Base-by-base conservation (phyloP, 106 monocot genomes). In the Dactylorhiza incarnata region DNA sequence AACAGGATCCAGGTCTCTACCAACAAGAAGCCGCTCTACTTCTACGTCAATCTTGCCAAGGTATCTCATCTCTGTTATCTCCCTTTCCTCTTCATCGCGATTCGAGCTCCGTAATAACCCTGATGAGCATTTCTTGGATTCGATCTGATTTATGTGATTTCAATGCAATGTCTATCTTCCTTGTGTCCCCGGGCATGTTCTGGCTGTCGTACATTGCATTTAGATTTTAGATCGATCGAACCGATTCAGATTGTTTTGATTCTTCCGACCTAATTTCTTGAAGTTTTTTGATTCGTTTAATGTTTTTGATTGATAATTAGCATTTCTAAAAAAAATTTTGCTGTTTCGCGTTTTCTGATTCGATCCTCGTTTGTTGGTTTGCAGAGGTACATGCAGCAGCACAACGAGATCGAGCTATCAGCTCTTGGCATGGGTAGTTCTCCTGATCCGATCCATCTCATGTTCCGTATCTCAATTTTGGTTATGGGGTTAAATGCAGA, bases 11-110 rank as follows among this genome's bases (percentile, higher is more conserved):
- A 86, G 81, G 93, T 93, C 49, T 93, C 93, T 46, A 82, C 80
- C 51, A 84, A 82, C 72, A 93, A 93, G 85, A 89, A 89, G 76
- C 90, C 90, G 6, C 84, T 90, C 71, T 87, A 80, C 74, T 93
- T 93, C 87, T 93, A 93, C 82, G 89, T 93, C 66, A 93, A 89
- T 47, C 93, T 93, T 75, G 93, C 93, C 56, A 93, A 93, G 93
- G 93, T 93, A 25, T 44, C 61, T 54, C 54, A 54, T 37, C 4
- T 6, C 16, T 5, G 17, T 13, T 11, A 5, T 46, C 2, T 11
- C 37, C 62, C 46, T 65, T 14, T 14, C 59, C 20, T 14, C 12
- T 61, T 7, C 22, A 61, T 61, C 61, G 5, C 23, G 61, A 22
- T 23, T 61, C 61, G 29, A 29, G 29, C 29, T 1, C n/a, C n/a